Conservation (phyloP, 1,284 basidiomycete genomes). For the Melampsora americana region DNA sequence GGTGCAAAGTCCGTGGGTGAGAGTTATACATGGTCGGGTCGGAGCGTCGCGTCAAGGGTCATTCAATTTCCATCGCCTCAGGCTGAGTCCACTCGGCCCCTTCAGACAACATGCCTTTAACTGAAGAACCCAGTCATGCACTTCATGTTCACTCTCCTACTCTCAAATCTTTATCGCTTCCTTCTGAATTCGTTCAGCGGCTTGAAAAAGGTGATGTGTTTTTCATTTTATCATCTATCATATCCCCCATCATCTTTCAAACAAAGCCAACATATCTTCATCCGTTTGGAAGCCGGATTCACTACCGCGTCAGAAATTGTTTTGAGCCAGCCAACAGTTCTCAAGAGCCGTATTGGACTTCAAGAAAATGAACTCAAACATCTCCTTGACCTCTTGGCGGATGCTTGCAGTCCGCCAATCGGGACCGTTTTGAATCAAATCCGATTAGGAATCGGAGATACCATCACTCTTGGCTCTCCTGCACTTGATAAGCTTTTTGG, state of each 20-base stretch:
- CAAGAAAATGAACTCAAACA: slow-evolving; percentile 45
- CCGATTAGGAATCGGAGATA: slow-evolving; percentile 46
- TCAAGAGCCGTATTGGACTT: slow-evolving; percentile 51
- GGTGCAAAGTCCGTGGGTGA: no score
- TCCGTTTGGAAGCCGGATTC: slow-evolving; percentile 48
- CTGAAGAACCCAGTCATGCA: slow-evolving; percentile 34
- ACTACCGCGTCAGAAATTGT: slow-evolving; percentile 53
- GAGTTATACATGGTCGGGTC: no score
- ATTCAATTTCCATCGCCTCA: no score
- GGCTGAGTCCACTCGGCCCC: not conserved
- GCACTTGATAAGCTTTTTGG: slow-evolving; percentile 48
- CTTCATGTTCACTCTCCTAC: slow-evolving; percentile 31
- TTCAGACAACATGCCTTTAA: slow-evolving; percentile 21
- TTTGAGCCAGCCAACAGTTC: slow-evolving; percentile 50
- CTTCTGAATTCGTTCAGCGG: slow-evolving; percentile 6
- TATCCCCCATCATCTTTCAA: not conserved
- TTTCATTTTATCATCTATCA: not conserved
- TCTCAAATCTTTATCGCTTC: slow-evolving; percentile 5
- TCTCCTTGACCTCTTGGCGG: slow-evolving; percentile 15
- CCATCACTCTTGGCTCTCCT: slow-evolving; percentile 47
- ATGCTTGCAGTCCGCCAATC: slow-evolving; percentile 12
- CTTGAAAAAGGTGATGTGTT: slow-evolving; percentile 28
- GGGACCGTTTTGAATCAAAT: slow-evolving; percentile 5
- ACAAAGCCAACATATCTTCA: not conserved
- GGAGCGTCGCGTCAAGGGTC: no score